Base-by-base conservation (phyloP, 345 rosid genomes). In the Fremontodendron californicum region DNA sequence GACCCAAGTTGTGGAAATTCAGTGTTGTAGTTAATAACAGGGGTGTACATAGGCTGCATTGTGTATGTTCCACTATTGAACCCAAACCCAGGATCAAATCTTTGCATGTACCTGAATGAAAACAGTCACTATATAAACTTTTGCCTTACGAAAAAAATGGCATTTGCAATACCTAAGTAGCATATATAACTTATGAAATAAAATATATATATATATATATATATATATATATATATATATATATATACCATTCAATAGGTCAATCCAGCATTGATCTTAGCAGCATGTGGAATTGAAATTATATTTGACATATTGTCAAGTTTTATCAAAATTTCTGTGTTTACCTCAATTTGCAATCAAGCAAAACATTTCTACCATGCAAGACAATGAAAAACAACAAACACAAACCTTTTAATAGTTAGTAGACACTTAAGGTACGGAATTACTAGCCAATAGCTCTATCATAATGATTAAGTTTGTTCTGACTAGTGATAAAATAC, bases 1-100 rank as follows among this genome's bases (percentile, higher is more conserved):
- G 93, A 73, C 35, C 89, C 88, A 85, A 91, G 96, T 72, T 91
- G 96, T 1, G 96, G 96, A 83, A 89, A 91, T 80, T 91, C 96
- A 74, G 93, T 89, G 83, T 89, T 91, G 84, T 91, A 91, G 71
- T 88, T 91, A 80, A 89, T 19, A 40, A 93, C 88, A 73, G 96
- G 92, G 43, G 90, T 77, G 27, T 86, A 91, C 87, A 86, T 81
- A 55, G 96, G 93, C 78, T 86, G 93, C 51, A 91, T 77, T 25
- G 90, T 49, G 80, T 86, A 91, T 15, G 89, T 84, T 67, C 90
- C 91, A 21, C 84, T 84, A 78, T 49, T 86, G 85, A 88, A 91
- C 52, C 92, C 92, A 74, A 91, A 91, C 39, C 96, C 93, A 29
- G 96, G 92, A 76, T 89, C 96, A 87, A 88, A 91, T 78, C 96